phyloP scores from a whole-genome alignment of 371 early-diverging fungal genomes.

The Mortierella sp. region DNA sequence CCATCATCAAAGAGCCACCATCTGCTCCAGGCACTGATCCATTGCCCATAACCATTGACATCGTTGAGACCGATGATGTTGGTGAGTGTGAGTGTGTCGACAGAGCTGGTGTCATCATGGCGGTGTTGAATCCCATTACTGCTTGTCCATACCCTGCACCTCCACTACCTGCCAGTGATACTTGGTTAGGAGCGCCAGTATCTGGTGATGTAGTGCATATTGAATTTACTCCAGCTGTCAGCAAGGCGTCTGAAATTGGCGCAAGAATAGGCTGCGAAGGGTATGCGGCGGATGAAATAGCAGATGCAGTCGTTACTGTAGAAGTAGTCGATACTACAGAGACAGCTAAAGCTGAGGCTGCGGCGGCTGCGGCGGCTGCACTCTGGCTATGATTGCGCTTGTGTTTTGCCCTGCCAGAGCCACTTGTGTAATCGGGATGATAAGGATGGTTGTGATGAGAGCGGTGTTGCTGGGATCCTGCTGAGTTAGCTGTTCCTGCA shows the following conservation, averaged over 20 bases:
- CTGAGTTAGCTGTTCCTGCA: slow-evolving; percentile 3
- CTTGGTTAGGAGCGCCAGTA: slow-evolving; percentile 12
- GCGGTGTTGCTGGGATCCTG: slow-evolving; percentile 12
- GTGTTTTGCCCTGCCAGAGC: slow-evolving; percentile 32
- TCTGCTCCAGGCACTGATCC: slow-evolving; percentile 17
- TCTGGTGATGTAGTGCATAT: slow-evolving; percentile 7
- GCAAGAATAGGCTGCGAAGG: neutral
- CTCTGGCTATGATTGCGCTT: slow-evolving; percentile 51
- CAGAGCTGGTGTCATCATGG: slow-evolving; percentile 30
- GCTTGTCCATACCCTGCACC: slow-evolving; percentile 3
- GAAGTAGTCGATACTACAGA: slow-evolving; percentile 1
- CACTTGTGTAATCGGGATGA: slow-evolving; percentile 39
- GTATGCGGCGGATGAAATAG: neutral
- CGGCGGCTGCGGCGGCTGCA: slow-evolving; percentile 9
- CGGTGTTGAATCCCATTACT: slow-evolving; percentile 21
- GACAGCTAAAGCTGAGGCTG: neutral
- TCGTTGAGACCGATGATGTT: slow-evolving; percentile 29
- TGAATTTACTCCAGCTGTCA: neutral
- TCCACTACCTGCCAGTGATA: slow-evolving; percentile 11
- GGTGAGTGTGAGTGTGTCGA: slow-evolving; percentile 41
- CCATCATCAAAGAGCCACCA: slow-evolving; percentile 20
- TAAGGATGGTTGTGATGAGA: slow-evolving; percentile 47
- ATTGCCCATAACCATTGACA: slow-evolving; percentile 39
- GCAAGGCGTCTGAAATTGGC: neutral
- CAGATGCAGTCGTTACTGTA: neutral